Percentiles rank a stretch among this genome's conserved stretches.
phyloP scores from a whole-genome alignment of 495 filamentous ascomycete genomes.

The Penicillium salamii region DNA sequence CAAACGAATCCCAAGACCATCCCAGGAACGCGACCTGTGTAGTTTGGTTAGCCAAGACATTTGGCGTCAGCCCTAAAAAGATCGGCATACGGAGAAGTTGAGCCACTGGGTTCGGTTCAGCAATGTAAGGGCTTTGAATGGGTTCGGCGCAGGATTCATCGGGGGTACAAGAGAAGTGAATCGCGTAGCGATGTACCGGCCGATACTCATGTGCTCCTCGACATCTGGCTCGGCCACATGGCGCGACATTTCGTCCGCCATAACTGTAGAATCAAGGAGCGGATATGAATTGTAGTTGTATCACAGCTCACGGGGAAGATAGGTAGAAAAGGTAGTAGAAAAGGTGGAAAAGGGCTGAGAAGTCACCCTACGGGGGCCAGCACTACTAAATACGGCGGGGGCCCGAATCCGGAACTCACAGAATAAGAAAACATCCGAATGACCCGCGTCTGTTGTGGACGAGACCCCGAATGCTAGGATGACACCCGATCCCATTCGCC shows the following conservation, averaged over 20 bases:
- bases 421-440: background rate
- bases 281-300: too few relatives aligned
- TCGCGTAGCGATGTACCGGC: conserved; percentile 66
- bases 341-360: background rate
- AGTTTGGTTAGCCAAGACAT: background rate
- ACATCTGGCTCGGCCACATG: conserved; percentile 22
- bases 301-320: too few relatives aligned
- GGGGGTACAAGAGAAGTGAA: conserved; percentile 71
- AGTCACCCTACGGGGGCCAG: background rate
- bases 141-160: conserved; percentile 76
- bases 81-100: conserved; percentile 63
- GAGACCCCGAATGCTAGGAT: background rate
- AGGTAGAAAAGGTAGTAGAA: background rate
- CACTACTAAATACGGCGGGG: background rate
- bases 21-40: conserved; percentile 55
- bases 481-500: background rate
- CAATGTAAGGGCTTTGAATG: conserved; percentile 64
- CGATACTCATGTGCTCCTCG: conserved; percentile 50
- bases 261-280: too few relatives aligned
- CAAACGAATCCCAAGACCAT: conserved; percentile 86
- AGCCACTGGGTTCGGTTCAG: conserved; percentile 78
- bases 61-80: background rate
- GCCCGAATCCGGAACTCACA: background rate
- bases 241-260: conserved; percentile 7
- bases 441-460: background rate